Evolutionary conservation across 1,284 basidiomycete genomes (phyloP).

Genomic region (Apiotrichum porosum): DNA sequence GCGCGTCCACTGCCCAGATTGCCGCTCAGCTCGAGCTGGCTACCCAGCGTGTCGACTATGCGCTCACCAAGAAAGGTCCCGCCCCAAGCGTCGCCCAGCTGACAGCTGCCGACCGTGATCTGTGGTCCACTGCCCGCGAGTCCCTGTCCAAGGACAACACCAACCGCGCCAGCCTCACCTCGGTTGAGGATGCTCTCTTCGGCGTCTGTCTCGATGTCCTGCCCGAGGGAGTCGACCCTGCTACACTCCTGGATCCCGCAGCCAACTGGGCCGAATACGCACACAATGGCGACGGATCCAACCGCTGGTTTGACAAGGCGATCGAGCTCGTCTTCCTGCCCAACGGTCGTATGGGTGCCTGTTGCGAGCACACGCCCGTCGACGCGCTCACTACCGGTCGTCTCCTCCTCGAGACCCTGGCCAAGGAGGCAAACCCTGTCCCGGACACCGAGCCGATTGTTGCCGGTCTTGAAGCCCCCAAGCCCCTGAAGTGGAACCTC

Average conservation of each 20-base stretch:
- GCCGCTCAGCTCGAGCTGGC: slow-evolving; percentile 6
- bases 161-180: slow-evolving; percentile 5
- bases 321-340: slow-evolving; percentile 13
- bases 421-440: not conserved
- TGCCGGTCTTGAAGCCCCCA: slow-evolving; percentile 1
- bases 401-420: slow-evolving; percentile 9
- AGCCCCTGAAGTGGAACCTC: slow-evolving; percentile 9
- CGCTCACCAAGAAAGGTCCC: slow-evolving; percentile 1
- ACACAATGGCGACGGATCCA: slow-evolving; percentile 4
- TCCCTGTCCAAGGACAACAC: slow-evolving; percentile 1
- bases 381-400: slow-evolving; percentile 15
- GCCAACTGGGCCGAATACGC: slow-evolving; percentile 7
- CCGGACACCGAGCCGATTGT: not conserved
- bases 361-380: slow-evolving; percentile 17
- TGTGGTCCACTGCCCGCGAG: slow-evolving; percentile 8
- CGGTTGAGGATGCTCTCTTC: slow-evolving; percentile 7
- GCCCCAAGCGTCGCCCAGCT: slow-evolving; percentile 10
- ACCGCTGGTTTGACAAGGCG: slow-evolving; percentile 17
- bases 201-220: slow-evolving; percentile 13
- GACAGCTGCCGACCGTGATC: slow-evolving; percentile 11
- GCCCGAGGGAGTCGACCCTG: slow-evolving; percentile 1
- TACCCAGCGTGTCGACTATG: not conserved
- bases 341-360: slow-evolving; percentile 13
- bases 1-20: slow-evolving; percentile 9
- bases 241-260: slow-evolving; percentile 1